These are phyloP conservation scores for Gyrodon lividus DNA, from an alignment of 768 basidiomycete genomes.

Conservation along the genomic window DNA sequence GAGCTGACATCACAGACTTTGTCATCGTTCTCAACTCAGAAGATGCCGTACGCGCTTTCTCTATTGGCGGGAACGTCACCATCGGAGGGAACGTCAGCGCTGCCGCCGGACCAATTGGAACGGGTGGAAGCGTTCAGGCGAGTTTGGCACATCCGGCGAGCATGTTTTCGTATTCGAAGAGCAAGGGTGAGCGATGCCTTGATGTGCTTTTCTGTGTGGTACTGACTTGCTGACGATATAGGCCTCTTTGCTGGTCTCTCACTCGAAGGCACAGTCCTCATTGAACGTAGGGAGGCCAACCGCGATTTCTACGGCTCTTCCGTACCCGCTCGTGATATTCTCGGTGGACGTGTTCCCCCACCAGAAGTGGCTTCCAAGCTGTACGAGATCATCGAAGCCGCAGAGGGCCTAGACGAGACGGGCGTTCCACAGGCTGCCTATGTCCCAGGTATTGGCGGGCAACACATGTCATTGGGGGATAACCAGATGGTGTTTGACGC, in stretches of 20 bases:
- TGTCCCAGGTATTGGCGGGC: slow-evolving; percentile 65
- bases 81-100: slow-evolving; percentile 89
- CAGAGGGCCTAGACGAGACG: slow-evolving; percentile 87
- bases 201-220: neutral
- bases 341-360: slow-evolving; percentile 93
- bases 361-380: slow-evolving; percentile 90
- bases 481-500: slow-evolving; percentile 75
- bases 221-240: slow-evolving; percentile 24
- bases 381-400: slow-evolving; percentile 96
- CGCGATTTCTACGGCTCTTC: slow-evolving; percentile 93
- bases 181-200: slow-evolving; percentile 62
- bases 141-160: slow-evolving; percentile 90
- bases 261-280: slow-evolving; percentile 89
- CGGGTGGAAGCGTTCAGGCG: slow-evolving; percentile 87
- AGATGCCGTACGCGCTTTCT: slow-evolving; percentile 94
- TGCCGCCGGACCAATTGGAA: slow-evolving; percentile 90
- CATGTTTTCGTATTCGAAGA: slow-evolving; percentile 97
- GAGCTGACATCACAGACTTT: slow-evolving; percentile 93
- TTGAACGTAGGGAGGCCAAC: slow-evolving; percentile 96
- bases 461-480: slow-evolving; percentile 49
- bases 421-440: slow-evolving; percentile 78
- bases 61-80: slow-evolving; percentile 92
- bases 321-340: slow-evolving; percentile 86
- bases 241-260: slow-evolving; percentile 95
- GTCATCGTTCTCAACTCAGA: slow-evolving; percentile 97